Percentiles rank a stretch among this genome's conserved stretches.
Evolutionary conservation across 352 stramenopile genomes (phyloP).

Genomic region (Pythium angustatum): DNA sequence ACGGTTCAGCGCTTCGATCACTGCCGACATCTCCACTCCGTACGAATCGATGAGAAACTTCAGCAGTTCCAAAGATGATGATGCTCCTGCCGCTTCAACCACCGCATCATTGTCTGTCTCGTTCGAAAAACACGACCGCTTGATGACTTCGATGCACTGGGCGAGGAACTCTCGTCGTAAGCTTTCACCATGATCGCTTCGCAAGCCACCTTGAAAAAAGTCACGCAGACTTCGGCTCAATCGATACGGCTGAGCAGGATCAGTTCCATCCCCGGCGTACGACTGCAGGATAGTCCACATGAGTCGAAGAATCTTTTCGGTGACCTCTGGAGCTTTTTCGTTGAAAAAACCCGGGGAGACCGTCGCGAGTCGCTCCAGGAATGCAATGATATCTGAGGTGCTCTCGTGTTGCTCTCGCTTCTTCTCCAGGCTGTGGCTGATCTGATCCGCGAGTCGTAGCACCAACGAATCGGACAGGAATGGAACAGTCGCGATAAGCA

Average conservation of each 20-base stretch:
- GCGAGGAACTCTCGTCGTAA: conserved; percentile 69
- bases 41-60: conserved; percentile 90
- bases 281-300: conserved; percentile 86
- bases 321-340: conserved; percentile 62
- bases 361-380: conserved; percentile 75
- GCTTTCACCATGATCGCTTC: conserved; percentile 66
- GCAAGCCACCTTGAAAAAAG: conserved; percentile 82
- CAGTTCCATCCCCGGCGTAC: conserved; percentile 57
- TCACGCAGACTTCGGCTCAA: conserved; percentile 68
- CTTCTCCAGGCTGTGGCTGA: conserved; percentile 54
- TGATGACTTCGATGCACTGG: conserved; percentile 79
- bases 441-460: conserved; percentile 68
- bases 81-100: conserved; percentile 43
- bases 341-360: conserved; percentile 72
- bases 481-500: conserved; percentile 75
- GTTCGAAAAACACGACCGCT: conserved; percentile 59
- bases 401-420: conserved; percentile 55
- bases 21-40: conserved; percentile 55
- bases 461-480: conserved; percentile 75
- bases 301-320: conserved; percentile 65
- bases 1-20: conserved; percentile 74
- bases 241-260: conserved; percentile 16
- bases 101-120: conserved; percentile 26
- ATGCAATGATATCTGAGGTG: conserved; percentile 72
- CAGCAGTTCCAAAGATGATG: conserved; percentile 78